Evolutionary conservation across 176 grass and related monocot genomes (phyloP).

Genomic region (Oryza glaberrima): DNA sequence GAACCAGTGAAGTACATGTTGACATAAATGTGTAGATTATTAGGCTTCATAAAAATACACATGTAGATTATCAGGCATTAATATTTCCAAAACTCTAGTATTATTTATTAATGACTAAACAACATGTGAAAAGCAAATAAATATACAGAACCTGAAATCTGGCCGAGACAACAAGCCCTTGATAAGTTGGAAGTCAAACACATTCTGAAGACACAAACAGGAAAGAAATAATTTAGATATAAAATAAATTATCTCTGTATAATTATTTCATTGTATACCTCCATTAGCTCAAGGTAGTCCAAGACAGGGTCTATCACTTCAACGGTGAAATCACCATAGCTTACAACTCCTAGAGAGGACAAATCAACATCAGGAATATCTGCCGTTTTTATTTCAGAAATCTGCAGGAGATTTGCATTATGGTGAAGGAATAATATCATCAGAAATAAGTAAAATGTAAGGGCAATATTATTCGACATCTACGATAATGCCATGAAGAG

Average conservation of each 20-base stretch:
- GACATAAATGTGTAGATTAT: background rate
- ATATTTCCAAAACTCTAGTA: background rate
- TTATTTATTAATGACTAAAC: background rate
- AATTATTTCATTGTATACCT: slow-evolving; percentile 53
- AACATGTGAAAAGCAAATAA: slow-evolving; percentile 13
- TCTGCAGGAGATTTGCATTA: slow-evolving; percentile 60
- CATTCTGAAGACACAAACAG: slow-evolving; percentile 52
- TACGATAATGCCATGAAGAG: background rate
- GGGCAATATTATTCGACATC: background rate
- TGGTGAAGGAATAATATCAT: background rate
- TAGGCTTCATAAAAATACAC: background rate
- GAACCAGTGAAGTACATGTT: background rate
- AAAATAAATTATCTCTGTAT: background rate
- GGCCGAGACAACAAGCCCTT: slow-evolving; percentile 75
- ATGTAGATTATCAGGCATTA: background rate
- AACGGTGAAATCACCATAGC: slow-evolving; percentile 68
- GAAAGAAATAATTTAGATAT: slow-evolving; percentile 20
- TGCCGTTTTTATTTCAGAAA: slow-evolving; percentile 83
- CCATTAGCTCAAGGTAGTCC: slow-evolving; percentile 92
- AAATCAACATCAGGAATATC: slow-evolving; percentile 84
- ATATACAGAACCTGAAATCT: slow-evolving; percentile 72
- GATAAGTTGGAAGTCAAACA: slow-evolving; percentile 96
- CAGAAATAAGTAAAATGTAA: slow-evolving; percentile 11
- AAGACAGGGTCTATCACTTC: slow-evolving; percentile 90
- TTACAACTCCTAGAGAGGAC: slow-evolving; percentile 60